phyloP scores from a whole-genome alignment of 257 asterid genomes.

The Ajuga chamaepitys region DNA sequence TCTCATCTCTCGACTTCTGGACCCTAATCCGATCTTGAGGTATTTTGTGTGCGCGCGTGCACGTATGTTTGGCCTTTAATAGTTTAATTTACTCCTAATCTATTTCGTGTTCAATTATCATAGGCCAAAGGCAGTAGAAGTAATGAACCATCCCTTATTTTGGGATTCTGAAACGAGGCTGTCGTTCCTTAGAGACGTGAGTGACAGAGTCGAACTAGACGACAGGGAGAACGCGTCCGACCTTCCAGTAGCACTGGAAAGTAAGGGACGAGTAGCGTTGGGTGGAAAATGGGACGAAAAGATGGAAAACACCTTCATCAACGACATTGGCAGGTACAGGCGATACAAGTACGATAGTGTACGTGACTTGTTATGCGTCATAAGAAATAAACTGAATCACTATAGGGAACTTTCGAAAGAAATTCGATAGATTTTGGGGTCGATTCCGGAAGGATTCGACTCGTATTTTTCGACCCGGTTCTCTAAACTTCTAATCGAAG shows the following conservation, averaged over 20 bases:
- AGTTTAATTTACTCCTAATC: too few relatives aligned
- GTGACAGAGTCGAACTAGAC: slow-evolving; percentile 79
- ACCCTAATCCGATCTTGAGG: slow-evolving; percentile 63
- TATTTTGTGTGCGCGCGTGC: too few relatives aligned
- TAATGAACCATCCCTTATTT: slow-evolving; percentile 62
- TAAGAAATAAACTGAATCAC: slow-evolving; percentile 79
- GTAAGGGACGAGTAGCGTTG: slow-evolving; percentile 38
- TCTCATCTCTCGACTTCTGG: slow-evolving; percentile 58
- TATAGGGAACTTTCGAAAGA: slow-evolving; percentile 71
- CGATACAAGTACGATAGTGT: slow-evolving; percentile 73
- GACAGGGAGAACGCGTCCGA: slow-evolving; percentile 56
- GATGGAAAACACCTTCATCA: slow-evolving; percentile 55
- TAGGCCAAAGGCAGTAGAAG: slow-evolving; percentile 68
- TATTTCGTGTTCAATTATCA: background rate
- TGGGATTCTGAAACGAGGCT: slow-evolving; percentile 77
- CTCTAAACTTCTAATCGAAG: slow-evolving; percentile 66
- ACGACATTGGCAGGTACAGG: slow-evolving; percentile 71
- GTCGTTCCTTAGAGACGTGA: slow-evolving; percentile 79
- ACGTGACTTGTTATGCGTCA: slow-evolving; percentile 62
- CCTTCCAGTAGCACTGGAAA: slow-evolving; percentile 57
- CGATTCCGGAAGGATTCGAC: slow-evolving; percentile 78
- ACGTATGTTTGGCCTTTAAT: too few relatives aligned
- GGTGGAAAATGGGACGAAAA: slow-evolving; percentile 86
- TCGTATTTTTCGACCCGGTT: slow-evolving; percentile 60
- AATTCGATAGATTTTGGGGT: slow-evolving; percentile 55